A percentile compares a stretch with the other conserved stretches of the same genome.
phyloP scores from a whole-genome alignment of 1,139 yeast species.

The Debaryomyces robertsiae region DNA sequence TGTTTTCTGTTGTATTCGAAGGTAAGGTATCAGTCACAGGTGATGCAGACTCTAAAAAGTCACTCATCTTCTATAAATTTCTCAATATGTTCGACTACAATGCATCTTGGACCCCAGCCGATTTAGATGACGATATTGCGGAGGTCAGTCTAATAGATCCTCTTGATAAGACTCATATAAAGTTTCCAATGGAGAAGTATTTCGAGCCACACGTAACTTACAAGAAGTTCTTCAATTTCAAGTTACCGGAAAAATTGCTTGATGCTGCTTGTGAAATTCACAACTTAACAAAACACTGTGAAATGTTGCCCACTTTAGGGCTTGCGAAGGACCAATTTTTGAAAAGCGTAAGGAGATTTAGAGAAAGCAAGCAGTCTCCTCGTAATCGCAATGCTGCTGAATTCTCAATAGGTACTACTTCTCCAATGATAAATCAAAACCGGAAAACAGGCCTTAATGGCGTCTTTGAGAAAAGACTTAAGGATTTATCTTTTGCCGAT shows the following conservation, averaged over 20 bases:
- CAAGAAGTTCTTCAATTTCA: constrained; percentile 44
- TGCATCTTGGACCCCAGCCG: constrained; percentile 46
- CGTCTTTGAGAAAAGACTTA: constrained; percentile 27
- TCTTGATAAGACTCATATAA: constrained; percentile 32
- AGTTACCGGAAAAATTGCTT: constrained; percentile 39
- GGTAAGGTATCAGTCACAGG: constrained; percentile 32
- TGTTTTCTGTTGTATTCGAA: constrained; percentile 45
- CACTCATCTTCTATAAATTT: constrained; percentile 24
- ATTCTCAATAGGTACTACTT: constrained; percentile 11
- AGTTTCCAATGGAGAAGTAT: constrained; percentile 30
- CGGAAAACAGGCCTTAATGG: constrained; percentile 4
- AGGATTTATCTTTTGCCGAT: constrained; percentile 37
- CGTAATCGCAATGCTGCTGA: constrained; percentile 5
- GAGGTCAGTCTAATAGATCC: constrained; percentile 32
- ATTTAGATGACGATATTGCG: constrained; percentile 30
- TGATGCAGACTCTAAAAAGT: constrained; percentile 19
- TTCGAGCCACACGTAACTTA: constrained; percentile 37
- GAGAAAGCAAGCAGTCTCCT: constrained; percentile 20
- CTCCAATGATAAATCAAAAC: constrained; percentile 1
- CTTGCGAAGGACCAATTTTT: constrained; percentile 31
- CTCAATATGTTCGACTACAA: constrained; percentile 45
- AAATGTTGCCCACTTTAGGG: constrained; percentile 42
- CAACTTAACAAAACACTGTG: constrained; percentile 38
- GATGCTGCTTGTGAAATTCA: constrained; percentile 40
- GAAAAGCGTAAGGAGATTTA: constrained; percentile 30